These are phyloP conservation scores for Phytophthora macrochlamydospora DNA, from an alignment of 352 stramenopile genomes.

Conservation along the genomic window DNA sequence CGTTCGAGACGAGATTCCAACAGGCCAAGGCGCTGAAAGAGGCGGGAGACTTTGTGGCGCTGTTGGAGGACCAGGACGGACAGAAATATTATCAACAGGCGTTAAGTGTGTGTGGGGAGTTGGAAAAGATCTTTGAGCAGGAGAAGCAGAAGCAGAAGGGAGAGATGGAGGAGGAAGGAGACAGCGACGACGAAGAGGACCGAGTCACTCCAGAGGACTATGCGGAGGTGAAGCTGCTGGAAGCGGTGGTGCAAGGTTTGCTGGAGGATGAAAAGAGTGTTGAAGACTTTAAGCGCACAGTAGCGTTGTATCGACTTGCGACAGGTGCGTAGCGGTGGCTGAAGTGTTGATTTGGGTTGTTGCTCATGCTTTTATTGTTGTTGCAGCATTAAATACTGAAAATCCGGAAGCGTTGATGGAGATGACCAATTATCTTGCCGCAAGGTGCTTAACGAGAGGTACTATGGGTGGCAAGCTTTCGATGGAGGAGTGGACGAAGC, in stretches of 20 bases:
- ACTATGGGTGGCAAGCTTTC: slow-evolving; percentile 15
- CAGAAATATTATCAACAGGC: slow-evolving; percentile 25
- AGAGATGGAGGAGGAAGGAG: slow-evolving; percentile 3
- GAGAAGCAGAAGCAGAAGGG: slow-evolving; percentile 8
- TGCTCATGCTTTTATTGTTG: not conserved
- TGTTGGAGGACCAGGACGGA: slow-evolving; percentile 34
- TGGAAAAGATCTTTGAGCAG: slow-evolving; percentile 46
- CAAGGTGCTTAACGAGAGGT: slow-evolving; percentile 37
- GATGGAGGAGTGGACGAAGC: slow-evolving; percentile 38
- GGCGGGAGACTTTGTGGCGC: slow-evolving; percentile 69
- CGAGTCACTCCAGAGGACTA: slow-evolving; percentile 52
- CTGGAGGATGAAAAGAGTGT: slow-evolving; percentile 40
- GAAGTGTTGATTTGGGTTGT: too few species aligned
- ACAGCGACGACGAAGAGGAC: slow-evolving; percentile 47
- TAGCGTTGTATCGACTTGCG: slow-evolving; percentile 62
- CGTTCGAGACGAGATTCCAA: slow-evolving; percentile 85
- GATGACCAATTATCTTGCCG: slow-evolving; percentile 68
- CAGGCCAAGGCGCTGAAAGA: slow-evolving; percentile 77
- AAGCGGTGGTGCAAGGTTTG: slow-evolving; percentile 62
- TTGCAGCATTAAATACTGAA: slow-evolving; percentile 50
- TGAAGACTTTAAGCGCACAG: slow-evolving; percentile 47
- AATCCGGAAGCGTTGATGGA: slow-evolving; percentile 78
- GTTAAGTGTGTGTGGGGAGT: slow-evolving; percentile 27
- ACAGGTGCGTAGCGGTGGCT: slow-evolving; percentile 31
- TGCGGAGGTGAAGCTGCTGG: slow-evolving; percentile 53